Evolutionary conservation across 225 moss, liverwort and hornwort genomes (phyloP), one percentile per base, ranked within the genome.

Genomic region (Thuidium tamariscinum): DNA sequence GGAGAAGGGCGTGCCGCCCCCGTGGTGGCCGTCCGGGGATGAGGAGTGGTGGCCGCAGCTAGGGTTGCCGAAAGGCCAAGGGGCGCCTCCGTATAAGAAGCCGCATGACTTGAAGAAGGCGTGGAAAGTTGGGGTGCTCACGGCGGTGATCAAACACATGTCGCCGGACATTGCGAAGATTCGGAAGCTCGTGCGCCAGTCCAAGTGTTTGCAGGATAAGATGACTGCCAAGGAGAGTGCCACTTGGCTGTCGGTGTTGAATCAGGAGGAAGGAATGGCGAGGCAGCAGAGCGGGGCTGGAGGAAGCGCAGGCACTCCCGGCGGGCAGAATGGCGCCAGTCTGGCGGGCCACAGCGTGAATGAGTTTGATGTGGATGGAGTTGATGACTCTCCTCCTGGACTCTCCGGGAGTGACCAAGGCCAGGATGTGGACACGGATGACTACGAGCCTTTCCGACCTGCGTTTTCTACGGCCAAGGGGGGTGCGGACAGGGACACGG

Each of bases 141-240:
- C 98, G 4, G 95, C 98, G 13, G 97, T 99, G 29, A 99, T 99
- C 85, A 99, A 95, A 83, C 98, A 99, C 71, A 97, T 99, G 92
- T 97, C 96, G 61, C 98, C 98, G 9, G 97, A 99, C 77, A 94
- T 99, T 78, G 91, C 96, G 29, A 99, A 97, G 90, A 97, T 99
- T 81, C 93, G 98, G 61, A 99, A 99, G 87, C 88, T 99, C 30
- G 98, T 99, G 55, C 91, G 96, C 69, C 98, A 99, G 94, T 97
- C 97, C 27, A 99, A 99, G 87, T 96, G 97, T 72, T 84, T 99
- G 62, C 98, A 99, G 79, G 98, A 99, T 77, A 99, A 99, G 92
- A 99, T 99, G 98, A 99, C 98, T 26, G 98, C 98, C 18, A 99
- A 99, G 88, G 98, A 99, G 90, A 99, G 98, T 42, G 97, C 98